These are phyloP conservation scores for Ochetophila trinervis DNA, from an alignment of 306 rosid genomes.

Conservation along the genomic window DNA sequence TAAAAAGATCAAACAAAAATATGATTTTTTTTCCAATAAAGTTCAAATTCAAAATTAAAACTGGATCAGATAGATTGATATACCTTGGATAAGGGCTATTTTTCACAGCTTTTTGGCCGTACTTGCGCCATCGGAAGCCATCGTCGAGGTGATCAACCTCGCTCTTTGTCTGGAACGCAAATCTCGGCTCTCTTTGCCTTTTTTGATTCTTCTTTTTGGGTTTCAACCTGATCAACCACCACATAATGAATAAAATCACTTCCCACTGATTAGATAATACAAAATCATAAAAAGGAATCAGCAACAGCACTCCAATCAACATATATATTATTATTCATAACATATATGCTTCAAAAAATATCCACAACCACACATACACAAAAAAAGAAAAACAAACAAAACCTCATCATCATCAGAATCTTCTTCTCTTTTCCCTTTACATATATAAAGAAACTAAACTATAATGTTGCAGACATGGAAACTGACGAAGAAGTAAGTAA, in stretches of 20 bases:
- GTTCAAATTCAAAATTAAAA: background rate
- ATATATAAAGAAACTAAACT: background rate
- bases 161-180: conserved; percentile 84
- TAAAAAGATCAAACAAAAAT: no score
- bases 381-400: background rate
- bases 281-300: background rate
- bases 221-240: conserved; percentile 46
- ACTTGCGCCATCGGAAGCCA: conserved; percentile 91
- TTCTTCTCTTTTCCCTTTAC: no score
- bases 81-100: conserved; percentile 96
- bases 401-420: background rate
- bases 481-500: no score
- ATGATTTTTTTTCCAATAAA: no score
- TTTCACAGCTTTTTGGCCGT: conserved; percentile 95
- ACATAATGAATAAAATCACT: conserved; percentile 4
- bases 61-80: background rate
- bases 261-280: background rate
- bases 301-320: background rate
- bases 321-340: no score
- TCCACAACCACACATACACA: background rate
- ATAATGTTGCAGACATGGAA: conserved; percentile 1
- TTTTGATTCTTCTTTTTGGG: conserved; percentile 74
- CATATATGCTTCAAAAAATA: no score
- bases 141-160: conserved; percentile 88
- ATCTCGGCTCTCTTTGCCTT: conserved; percentile 64